Evolutionary conservation across 2,329 filamentous ascomycete genomes (phyloP).

Genomic region (Colletotrichum spaethianum): DNA sequence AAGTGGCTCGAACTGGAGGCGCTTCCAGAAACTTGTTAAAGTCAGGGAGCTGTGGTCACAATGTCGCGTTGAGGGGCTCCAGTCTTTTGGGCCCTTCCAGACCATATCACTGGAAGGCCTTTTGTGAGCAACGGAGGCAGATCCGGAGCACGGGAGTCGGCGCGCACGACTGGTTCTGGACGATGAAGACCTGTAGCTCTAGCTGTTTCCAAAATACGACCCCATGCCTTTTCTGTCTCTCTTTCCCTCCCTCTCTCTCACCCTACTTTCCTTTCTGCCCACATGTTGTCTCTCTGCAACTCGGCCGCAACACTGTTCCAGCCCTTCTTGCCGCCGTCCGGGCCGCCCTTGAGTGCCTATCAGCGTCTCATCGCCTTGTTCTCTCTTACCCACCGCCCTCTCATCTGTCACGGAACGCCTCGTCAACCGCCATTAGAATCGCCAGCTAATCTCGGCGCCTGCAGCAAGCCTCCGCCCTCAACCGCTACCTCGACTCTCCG

Average conservation of each 20-base stretch:
- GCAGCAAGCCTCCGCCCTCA: neutral
- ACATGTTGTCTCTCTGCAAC: neutral
- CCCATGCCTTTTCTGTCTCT: neutral
- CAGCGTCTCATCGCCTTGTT: neutral
- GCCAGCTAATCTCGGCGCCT: conserved; percentile 17
- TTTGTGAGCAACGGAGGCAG: conserved; percentile 31
- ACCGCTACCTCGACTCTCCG: neutral
- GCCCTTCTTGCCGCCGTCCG: neutral
- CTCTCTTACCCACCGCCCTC: neutral
- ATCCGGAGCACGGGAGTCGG: conserved; percentile 20
- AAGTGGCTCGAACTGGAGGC: neutral
- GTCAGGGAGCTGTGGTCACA: neutral
- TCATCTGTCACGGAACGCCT: conserved; percentile 11
- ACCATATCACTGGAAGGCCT: conserved; percentile 25
- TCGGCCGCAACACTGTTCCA: too few species aligned
- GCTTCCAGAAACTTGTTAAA: neutral
- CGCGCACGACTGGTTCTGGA: neutral
- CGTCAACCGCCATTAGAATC: neutral
- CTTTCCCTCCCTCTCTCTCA: neutral
- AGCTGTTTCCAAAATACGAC: neutral
- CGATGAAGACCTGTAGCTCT: neutral
- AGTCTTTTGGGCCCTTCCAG: conserved; percentile 5
- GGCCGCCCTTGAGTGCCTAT: neutral
- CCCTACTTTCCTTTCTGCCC: neutral
- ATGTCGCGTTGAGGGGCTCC: neutral